Percentiles rank a stretch among this genome's conserved stretches.
These are phyloP conservation scores for Linnemannia zychae DNA, from an alignment of 192 early-diverging fungal genomes.

Conservation along the genomic window DNA sequence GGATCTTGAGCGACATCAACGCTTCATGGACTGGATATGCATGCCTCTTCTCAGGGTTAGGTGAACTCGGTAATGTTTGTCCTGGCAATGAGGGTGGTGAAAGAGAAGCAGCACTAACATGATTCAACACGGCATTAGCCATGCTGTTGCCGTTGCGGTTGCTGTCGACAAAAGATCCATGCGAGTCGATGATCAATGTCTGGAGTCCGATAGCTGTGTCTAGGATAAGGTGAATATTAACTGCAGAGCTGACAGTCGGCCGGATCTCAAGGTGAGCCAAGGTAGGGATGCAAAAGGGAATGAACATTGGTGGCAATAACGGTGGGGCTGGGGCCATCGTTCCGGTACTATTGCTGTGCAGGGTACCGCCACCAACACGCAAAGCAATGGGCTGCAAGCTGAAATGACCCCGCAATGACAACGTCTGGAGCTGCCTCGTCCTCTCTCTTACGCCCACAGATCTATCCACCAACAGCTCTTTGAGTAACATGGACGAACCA, in stretches of 20 bases:
- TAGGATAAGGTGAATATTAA: slow-evolving; percentile 42
- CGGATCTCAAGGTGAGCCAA: slow-evolving; percentile 41
- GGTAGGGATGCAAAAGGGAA: slow-evolving; percentile 37
- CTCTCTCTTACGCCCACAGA: background rate
- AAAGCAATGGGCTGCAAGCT: slow-evolving; percentile 12
- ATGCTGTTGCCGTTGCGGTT: background rate
- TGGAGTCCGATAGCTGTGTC: slow-evolving; percentile 28
- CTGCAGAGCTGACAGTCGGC: slow-evolving; percentile 22
- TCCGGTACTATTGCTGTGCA: background rate
- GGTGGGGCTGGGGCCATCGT: background rate
- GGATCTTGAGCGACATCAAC: slow-evolving; percentile 35
- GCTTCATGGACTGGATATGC: background rate
- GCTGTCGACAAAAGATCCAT: slow-evolving; percentile 38
- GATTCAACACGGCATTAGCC: background rate
- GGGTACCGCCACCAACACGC: background rate
- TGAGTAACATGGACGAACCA: slow-evolving; percentile 21
- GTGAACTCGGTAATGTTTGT: too few relatives aligned
- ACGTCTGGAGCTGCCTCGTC: slow-evolving; percentile 10
- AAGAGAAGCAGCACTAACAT: too few relatives aligned
- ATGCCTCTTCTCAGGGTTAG: background rate
- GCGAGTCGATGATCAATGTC: slow-evolving; percentile 26
- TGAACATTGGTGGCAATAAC: background rate
- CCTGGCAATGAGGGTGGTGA: too few relatives aligned
- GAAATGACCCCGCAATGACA: slow-evolving; percentile 39
- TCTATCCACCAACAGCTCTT: background rate